Conservation (phyloP, 176 grass and related monocot genomes). For the Aegilops umbellulata region DNA sequence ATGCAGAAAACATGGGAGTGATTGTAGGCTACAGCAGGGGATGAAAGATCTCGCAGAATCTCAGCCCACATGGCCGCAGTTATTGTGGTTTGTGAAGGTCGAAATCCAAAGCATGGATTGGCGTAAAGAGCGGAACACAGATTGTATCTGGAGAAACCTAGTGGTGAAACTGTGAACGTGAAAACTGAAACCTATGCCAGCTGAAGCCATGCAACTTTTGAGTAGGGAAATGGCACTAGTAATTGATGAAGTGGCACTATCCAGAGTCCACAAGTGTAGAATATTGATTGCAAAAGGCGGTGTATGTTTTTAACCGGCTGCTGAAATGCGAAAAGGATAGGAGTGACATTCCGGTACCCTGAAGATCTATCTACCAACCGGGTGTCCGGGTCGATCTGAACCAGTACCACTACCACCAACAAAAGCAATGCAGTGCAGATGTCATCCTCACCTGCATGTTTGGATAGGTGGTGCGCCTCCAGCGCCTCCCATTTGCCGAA, state of each 20-base stretch:
- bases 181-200: slow-evolving; percentile 1
- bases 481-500: slow-evolving; percentile 80
- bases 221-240: neutral
- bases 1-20: slow-evolving; percentile 7
- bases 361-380: slow-evolving; percentile 20
- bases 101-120: neutral
- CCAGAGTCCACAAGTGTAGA: neutral
- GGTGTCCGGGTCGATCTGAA: neutral
- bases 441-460: slow-evolving; percentile 67
- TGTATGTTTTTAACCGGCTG: neutral
- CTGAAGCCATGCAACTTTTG: neutral
- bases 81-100: slow-evolving; percentile 18
- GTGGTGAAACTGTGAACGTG: slow-evolving; percentile 6
- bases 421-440: slow-evolving; percentile 7
- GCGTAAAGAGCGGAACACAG: slow-evolving; percentile 4
- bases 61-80: neutral
- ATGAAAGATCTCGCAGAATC: slow-evolving; percentile 33
- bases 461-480: slow-evolving; percentile 84
- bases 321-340: neutral
- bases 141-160: neutral
- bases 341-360: neutral
- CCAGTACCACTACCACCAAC: neutral
- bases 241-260: slow-evolving; percentile 19
- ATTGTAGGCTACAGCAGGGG: slow-evolving; percentile 12
- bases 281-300: neutral